Base-by-base conservation (phyloP, 257 asterid genomes). In the Solanum acaule region DNA sequence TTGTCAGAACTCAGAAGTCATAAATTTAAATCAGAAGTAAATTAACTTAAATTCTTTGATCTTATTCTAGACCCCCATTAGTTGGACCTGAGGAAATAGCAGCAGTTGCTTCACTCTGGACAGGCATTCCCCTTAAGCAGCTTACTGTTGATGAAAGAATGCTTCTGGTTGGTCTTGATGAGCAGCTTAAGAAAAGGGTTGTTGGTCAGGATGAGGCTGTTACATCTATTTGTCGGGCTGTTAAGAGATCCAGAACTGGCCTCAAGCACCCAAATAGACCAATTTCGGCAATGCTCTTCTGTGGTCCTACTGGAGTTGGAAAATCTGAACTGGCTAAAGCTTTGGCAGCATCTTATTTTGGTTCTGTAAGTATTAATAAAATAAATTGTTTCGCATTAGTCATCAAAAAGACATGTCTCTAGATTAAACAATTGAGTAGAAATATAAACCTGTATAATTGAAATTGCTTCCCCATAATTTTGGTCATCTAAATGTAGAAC, bases 271-370 rank as follows among this genome's bases (percentile, higher is more conserved):
- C 99, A 29, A 91, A 95, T 87, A 94, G 98, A 92, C 99, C 99
- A 88, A 97, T 97, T 88, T 98, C 99, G 44, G 96, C 98, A 52
- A 94, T 97, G 96, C 98, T 97, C 90, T 97, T 97, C 93, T 97
- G 99, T 93, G 99, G 99, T 76, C 99, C 99, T 56, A 97, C 99
- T 56, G 99, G 99, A 89, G 99, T 97, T 70, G 99, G 99, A 87
- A 97, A 97, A 94, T 96, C 99, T 79, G 99, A 97, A 90, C 96
- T 97, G 86, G 91, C 98, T 81, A 97, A 96, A 94, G 98, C 99
- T 87, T 87, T 97, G 92, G 98, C 99, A 79, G 98, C 98, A 67
- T 92, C 92, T 86, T 97, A 95, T 89, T 97, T 97, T 90, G 99
- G 99, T 78, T 97, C 98, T 31, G 99, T 97, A 93, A 93, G 99